Percentiles rank a stretch among this genome's conserved stretches.
Conservation (phyloP, 108 stramenopile species). For the Skeletonema tropicum region DNA sequence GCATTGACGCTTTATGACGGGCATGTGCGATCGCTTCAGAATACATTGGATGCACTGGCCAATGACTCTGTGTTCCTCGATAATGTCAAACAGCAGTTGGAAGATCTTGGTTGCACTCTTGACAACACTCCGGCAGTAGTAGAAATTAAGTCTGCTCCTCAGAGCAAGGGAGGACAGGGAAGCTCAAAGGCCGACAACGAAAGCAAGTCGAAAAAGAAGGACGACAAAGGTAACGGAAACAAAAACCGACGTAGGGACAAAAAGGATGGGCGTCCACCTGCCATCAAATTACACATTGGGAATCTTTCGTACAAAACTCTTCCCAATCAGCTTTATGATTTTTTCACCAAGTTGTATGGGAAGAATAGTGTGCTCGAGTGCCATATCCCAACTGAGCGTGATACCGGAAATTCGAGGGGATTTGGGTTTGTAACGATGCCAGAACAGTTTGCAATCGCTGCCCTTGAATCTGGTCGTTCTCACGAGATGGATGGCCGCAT, state of each 20-base stretch:
- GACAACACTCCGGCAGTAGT: conserved; percentile 21
- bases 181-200: conserved; percentile 6
- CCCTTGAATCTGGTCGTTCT: conserved; percentile 63
- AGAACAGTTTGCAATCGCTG: conserved; percentile 60
- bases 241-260: conserved; percentile 55
- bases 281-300: conserved; percentile 88
- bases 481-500: conserved; percentile 81
- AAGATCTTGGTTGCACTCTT: conserved; percentile 63
- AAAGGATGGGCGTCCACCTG: conserved; percentile 65
- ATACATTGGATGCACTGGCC: conserved; percentile 60
- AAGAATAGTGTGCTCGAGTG: conserved; percentile 83
- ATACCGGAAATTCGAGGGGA: conserved; percentile 80
- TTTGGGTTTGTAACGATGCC: conserved; percentile 90
- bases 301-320: conserved; percentile 83
- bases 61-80: conserved; percentile 58
- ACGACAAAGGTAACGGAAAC: conserved; percentile 36
- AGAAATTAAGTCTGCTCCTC: conserved; percentile 15
- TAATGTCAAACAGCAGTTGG: conserved; percentile 57
- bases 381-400: conserved; percentile 87
- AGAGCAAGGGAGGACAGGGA: conserved; percentile 23
- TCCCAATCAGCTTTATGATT: conserved; percentile 74
- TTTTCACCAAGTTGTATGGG: conserved; percentile 73
- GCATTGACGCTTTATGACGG: conserved; percentile 85
- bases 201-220: conserved; percentile 24
- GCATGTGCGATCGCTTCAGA: conserved; percentile 75